Percentiles rank a stretch among this genome's conserved stretches.
These are phyloP conservation scores for Cyberlindnera americana DNA, from an alignment of 805 yeast genomes.

Conservation along the genomic window DNA sequence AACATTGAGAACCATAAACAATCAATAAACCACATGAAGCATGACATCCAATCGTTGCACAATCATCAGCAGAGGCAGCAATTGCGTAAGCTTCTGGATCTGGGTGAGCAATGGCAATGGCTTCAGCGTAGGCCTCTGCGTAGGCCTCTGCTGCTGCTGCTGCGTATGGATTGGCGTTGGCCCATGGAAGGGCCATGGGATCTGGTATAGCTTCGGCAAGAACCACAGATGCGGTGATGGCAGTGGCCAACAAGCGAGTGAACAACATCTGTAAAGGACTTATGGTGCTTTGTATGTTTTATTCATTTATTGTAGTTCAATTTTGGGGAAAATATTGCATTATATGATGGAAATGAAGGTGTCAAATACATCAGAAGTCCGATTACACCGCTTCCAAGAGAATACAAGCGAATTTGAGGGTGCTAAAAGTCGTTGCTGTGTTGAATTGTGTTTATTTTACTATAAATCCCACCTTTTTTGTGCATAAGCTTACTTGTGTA, in stretches of 20 bases:
- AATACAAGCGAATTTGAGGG: neutral
- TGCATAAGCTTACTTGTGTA: neutral
- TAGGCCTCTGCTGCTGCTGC: conserved; percentile 13
- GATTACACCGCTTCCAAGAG: neutral
- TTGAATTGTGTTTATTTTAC: neutral
- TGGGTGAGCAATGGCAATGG: conserved; percentile 15
- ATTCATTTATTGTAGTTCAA: neutral
- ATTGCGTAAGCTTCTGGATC: conserved; percentile 26
- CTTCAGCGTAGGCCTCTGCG: conserved; percentile 15
- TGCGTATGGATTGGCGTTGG: conserved; percentile 15
- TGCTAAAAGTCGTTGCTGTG: neutral
- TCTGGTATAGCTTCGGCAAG: conserved; percentile 1
- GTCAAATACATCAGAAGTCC: neutral
- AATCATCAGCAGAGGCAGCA: conserved; percentile 24
- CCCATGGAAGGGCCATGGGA: conserved; percentile 15
- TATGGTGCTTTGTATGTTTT: neutral
- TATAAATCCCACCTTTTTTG: neutral
- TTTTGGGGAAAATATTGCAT: neutral
- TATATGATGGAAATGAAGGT: neutral
- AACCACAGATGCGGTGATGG: conserved; percentile 4
- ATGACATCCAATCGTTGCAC: conserved; percentile 31
- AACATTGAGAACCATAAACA: conserved; percentile 28
- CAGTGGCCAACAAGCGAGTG: conserved; percentile 1
- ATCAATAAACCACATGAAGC: conserved; percentile 32
- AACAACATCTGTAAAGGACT: neutral